Evolutionary conservation across 176 grass and related monocot species (phyloP), one percentile per base, ranked within the genome.

Genomic region (Puya raimondii): DNA sequence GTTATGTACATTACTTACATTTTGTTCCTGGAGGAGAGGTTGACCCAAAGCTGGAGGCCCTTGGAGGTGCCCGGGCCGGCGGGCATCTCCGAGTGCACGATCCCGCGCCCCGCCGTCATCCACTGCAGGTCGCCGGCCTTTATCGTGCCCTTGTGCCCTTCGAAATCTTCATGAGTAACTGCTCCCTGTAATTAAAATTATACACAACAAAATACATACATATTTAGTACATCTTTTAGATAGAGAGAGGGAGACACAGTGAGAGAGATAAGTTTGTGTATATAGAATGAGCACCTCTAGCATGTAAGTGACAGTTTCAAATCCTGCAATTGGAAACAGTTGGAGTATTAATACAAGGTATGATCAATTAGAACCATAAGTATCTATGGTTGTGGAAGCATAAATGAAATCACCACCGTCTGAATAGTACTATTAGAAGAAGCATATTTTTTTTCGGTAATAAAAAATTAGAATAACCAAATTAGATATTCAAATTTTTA

Each of bases 301-400:
- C 92, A 96, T 96, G 86, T 96, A 96, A 27, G 92, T 96, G 70
- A 96, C 92, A 51, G 92, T 97, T 80, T 97, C 93, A 88, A 97
- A 97, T 10, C 93, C 83, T 85, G 78, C 47, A 80, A 72, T 77
- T 29, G 14, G 27, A 23, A 14, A 67, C 26, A 74, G 73, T 49
- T 2, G 21, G 25, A 26, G 25, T 26, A 26, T 26, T 23, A 23
- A 23, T 26, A 26, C 25, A 26, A 26, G 25, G 25, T 2, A 26
- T 26, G 25, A 26, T 26, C 25, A 26, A 26, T 26, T 26, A 23
- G 23, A 23, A 1, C 23, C 1, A 23, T 23, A 23, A 1, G 1
- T 23, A 23, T 23, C 23, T 23, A 23, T 23, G 23, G 23, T 23
- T 23, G 23, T 23, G n/a, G n/a, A n/a, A n/a, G n/a, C n/a, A n/a